A percentile compares a stretch with the other conserved stretches of the same genome.
These are phyloP conservation scores for Chaetomium cochliodes DNA, from an alignment of 495 filamentous ascomycete genomes.

Conservation along the genomic window DNA sequence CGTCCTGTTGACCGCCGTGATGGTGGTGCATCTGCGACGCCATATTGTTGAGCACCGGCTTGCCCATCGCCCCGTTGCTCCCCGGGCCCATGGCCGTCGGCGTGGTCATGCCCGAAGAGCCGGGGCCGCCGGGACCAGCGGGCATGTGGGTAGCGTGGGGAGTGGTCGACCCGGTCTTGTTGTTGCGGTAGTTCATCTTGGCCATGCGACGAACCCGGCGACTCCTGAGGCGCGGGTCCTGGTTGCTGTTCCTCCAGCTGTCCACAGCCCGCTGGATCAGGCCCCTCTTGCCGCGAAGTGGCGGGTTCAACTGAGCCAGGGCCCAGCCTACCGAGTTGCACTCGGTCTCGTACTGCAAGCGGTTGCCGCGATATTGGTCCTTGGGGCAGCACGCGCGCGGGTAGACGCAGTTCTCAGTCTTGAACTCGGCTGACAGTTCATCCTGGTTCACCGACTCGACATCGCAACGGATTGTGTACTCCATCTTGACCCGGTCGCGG, in stretches of 20 bases:
- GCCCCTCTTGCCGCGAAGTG: slow-evolving; percentile 86
- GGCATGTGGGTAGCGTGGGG: slow-evolving; percentile 47
- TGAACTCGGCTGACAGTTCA: slow-evolving; percentile 80
- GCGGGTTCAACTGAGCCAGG: slow-evolving; percentile 86
- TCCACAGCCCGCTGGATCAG: slow-evolving; percentile 96
- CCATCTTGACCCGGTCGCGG: slow-evolving; percentile 96
- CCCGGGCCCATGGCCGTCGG: slow-evolving; percentile 48
- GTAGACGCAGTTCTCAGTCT: slow-evolving; percentile 97
- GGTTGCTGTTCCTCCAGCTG: slow-evolving; percentile 98
- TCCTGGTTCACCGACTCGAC: slow-evolving; percentile 96
- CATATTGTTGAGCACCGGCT: slow-evolving; percentile 62
- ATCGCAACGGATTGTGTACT: slow-evolving; percentile 97
- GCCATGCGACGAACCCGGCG: slow-evolving; percentile 89
- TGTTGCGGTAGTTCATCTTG: slow-evolving; percentile 76
- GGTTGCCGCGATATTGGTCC: slow-evolving; percentile 92
- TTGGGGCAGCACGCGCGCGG: slow-evolving; percentile 92
- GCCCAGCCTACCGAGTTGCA: slow-evolving; percentile 99
- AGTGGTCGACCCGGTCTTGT: slow-evolving; percentile 54
- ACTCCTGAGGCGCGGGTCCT: slow-evolving; percentile 86
- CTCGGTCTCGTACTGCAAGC: slow-evolving; percentile 93
- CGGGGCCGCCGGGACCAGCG: slow-evolving; percentile 44
- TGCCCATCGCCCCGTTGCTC: slow-evolving; percentile 50
- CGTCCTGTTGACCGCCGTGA: slow-evolving; percentile 68
- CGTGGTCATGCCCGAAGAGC: slow-evolving; percentile 54
- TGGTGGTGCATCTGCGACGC: slow-evolving; percentile 59